Percentiles rank a stretch among this genome's conserved stretches.
Evolutionary conservation across 2,329 filamentous ascomycete species (phyloP).

Genomic region (Triangularia verruculosa): DNA sequence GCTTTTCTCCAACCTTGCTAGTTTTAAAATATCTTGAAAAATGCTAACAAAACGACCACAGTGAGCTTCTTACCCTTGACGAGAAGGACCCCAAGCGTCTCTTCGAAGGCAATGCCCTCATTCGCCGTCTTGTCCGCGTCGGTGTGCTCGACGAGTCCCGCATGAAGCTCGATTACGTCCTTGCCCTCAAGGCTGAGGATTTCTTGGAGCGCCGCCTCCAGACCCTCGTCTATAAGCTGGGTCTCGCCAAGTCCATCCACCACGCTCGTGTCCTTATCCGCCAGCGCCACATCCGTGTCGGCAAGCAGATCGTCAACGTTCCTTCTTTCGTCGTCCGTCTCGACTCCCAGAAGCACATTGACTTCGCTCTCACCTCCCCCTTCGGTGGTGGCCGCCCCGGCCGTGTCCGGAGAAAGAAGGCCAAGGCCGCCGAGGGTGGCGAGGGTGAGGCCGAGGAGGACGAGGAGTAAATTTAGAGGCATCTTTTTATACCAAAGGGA

Average conservation of each 20-base stretch:
- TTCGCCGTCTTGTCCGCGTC: constrained; percentile 99
- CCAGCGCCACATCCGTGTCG: constrained; percentile 99
- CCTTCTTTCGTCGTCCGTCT: constrained; percentile 99
- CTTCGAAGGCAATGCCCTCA: constrained; percentile 99
- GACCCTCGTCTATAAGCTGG: constrained; percentile 99
- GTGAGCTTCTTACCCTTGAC: constrained; percentile 99
- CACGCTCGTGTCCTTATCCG: constrained; percentile 99
- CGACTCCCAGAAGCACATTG: constrained; percentile 99
- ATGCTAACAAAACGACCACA: constrained; percentile 38
- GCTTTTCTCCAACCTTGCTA: constrained; percentile 29
- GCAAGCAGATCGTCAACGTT: constrained; percentile 99
- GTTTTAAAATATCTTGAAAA: constrained; percentile 17
- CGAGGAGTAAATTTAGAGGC: constrained; percentile 57
- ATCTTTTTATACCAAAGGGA: constrained; percentile 16
- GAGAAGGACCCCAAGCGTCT: constrained; percentile 99
- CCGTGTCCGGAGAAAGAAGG: constrained; percentile 99
- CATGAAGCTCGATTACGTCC: constrained; percentile 99
- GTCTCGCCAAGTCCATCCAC: constrained; percentile 99
- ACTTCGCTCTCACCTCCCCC: constrained; percentile 96
- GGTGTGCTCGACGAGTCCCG: constrained; percentile 99
- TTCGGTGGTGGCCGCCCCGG: constrained; percentile 96
- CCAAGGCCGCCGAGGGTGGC: constrained; percentile 86
- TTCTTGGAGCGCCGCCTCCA: constrained; percentile 99
- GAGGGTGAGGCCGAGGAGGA: constrained; percentile 82
- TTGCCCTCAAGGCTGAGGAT: constrained; percentile 98